Conservation (phyloP, 148 eudicot species). For the Vaccinium vitisidaea region DNA sequence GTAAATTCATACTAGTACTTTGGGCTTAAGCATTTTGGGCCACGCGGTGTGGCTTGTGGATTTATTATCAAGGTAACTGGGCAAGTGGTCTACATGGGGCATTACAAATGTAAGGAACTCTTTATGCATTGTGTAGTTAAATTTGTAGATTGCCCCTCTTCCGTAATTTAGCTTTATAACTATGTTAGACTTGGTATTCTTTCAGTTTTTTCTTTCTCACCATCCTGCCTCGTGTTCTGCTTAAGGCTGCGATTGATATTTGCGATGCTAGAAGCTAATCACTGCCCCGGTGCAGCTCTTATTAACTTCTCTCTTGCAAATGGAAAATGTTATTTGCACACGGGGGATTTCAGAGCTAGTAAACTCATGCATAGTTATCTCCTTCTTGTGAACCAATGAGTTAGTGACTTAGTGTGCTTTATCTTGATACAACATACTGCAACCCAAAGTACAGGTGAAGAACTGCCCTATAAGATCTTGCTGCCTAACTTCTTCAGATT, state of each 20-base stretch:
- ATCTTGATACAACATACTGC: constrained; percentile 72
- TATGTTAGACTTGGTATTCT: background rate
- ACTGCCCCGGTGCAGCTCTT: constrained; percentile 73
- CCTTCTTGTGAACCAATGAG: constrained; percentile 37
- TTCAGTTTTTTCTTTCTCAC: background rate
- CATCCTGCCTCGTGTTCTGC: too few species aligned
- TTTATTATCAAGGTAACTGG: too few species aligned
- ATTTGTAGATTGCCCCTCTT: background rate
- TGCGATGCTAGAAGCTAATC: constrained; percentile 63
- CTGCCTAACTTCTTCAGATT: background rate
- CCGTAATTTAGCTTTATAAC: background rate
- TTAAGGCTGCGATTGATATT: background rate
- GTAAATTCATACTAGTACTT: too few species aligned
- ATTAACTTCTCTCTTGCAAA: constrained; percentile 50
- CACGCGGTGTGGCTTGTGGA: too few species aligned
- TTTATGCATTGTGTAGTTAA: background rate
- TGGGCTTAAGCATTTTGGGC: too few species aligned
- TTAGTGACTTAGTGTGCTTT: constrained; percentile 36
- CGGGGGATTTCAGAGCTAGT: constrained; percentile 70
- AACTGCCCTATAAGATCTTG: background rate
- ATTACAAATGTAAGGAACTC: constrained; percentile 35
- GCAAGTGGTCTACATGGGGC: too few species aligned
- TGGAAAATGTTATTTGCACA: constrained; percentile 50
- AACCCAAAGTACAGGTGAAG: constrained; percentile 61
- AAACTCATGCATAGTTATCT: constrained; percentile 57